Base-by-base conservation (phyloP, 495 filamentous ascomycete species). In the Halenospora varia region DNA sequence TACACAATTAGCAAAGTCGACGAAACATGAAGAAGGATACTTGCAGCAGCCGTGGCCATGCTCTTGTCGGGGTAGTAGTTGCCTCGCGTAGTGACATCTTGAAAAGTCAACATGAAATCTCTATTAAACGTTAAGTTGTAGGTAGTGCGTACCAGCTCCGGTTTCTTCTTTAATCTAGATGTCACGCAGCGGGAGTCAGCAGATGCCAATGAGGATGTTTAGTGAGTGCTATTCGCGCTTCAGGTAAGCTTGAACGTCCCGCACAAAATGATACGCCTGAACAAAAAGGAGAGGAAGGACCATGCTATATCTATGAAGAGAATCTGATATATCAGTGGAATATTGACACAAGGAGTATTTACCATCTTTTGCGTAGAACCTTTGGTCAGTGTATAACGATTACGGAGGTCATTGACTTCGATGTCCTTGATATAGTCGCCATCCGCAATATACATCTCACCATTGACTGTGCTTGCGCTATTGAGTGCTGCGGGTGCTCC, bases 71-170 rank as follows among this genome's bases (percentile, higher is more conserved):
- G 94, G 65, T 92, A 96, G 67, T 97, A 98, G 58, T 84, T 89
- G 71, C 94, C 94, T 72, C 93, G 87, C 41, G 94, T 97, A 20
- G 94, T 97, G 81, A 98, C 92, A 96, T 98, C 94, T 98, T 97
- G 69, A 79, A 81, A 62, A 70, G 74, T 82, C 74, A 76, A 76
- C 69, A 77, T 66, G 56, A 52, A 51, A 48, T 48, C 56, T 62
- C 56, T 73, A 73, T 79, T 25, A 72, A 79, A 69, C 72, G 70
- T 71, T 72, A 66, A 71, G 69, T 71, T 70, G 71, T 67, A 82
- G 73, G 68, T 79, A 72, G 77, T 81, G 87, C 94, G 86, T 98
- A 98, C 94, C 94, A 80, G 94, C 93, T 85, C 94, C 94, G 88
- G 94, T 97, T 69, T 97, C 89, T 78, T 97, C 92, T 89, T 96